These are phyloP conservation scores for Oryza nivara DNA, from an alignment of 176 grass and related monocot genomes.

Conservation along the genomic window DNA sequence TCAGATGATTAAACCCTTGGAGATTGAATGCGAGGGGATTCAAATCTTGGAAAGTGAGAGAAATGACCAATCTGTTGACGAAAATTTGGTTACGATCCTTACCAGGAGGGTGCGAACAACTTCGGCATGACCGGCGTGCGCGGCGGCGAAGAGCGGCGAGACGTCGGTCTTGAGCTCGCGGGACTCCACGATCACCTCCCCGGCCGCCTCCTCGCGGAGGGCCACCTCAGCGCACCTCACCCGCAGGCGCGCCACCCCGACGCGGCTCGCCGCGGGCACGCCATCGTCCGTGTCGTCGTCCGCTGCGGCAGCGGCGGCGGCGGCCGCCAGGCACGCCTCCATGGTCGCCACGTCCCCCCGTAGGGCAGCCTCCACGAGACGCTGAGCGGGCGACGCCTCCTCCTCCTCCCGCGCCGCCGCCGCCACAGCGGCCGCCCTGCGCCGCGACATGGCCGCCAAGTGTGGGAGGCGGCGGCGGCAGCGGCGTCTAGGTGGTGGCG, in stretches of 20 bases:
- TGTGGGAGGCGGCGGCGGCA: background rate
- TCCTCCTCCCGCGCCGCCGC: constrained; percentile 42
- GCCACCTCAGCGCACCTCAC: constrained; percentile 36
- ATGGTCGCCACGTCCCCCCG: constrained; percentile 32
- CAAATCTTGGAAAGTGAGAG: background rate
- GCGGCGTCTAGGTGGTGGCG: background rate
- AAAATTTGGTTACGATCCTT: background rate
- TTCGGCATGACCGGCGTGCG: constrained; percentile 44
- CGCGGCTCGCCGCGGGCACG: constrained; percentile 29
- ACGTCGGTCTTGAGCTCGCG: constrained; percentile 52
- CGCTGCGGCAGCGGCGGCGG: too few species aligned
- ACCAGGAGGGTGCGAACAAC: constrained; percentile 46
- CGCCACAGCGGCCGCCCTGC: constrained; percentile 28
- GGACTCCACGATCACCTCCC: constrained; percentile 32
- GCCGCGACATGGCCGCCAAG: constrained; percentile 31
- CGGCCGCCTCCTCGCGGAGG: constrained; percentile 40
- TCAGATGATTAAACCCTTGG: background rate
- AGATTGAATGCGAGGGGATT: background rate
- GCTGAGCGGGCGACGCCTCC: constrained; percentile 36
- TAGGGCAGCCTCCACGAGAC: constrained; percentile 48
- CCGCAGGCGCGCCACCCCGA: constrained; percentile 38
- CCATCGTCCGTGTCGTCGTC: background rate
- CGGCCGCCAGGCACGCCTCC: constrained; percentile 31
- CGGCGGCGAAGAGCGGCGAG: constrained; percentile 54
- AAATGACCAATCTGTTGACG: background rate